phyloP scores from a whole-genome alignment of 2,329 filamentous ascomycete species.

The Ascosphaera acerosa region DNA sequence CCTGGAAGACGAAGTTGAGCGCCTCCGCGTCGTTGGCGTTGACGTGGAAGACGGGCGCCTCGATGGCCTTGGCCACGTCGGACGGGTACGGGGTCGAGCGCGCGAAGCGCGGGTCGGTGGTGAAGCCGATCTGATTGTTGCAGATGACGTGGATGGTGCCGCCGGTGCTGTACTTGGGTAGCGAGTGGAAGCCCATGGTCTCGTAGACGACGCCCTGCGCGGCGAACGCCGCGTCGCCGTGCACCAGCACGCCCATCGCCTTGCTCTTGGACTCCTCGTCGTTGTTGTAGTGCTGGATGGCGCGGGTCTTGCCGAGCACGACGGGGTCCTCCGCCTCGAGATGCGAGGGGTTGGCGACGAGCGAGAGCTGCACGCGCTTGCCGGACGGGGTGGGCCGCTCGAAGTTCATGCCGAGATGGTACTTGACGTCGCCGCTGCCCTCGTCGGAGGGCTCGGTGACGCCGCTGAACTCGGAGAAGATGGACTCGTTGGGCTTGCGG shows the following conservation, averaged over 20 bases:
- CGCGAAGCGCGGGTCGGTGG: constrained; percentile 88
- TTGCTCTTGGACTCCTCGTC: constrained; percentile 72
- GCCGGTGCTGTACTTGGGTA: constrained; percentile 89
- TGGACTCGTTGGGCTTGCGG: constrained; percentile 96
- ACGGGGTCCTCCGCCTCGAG: constrained; percentile 95
- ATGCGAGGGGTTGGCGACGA: constrained; percentile 96
- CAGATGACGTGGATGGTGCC: constrained; percentile 93
- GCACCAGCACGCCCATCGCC: constrained; percentile 86
- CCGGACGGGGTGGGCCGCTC: constrained; percentile 93
- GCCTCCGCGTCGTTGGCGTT: constrained; percentile 97
- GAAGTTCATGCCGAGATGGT: constrained; percentile 99
- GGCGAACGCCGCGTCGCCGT: constrained; percentile 92
- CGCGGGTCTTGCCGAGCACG: constrained; percentile 87
- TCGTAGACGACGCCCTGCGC: constrained; percentile 96
- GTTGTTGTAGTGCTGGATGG: constrained; percentile 97
- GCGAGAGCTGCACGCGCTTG: constrained; percentile 95
- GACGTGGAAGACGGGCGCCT: constrained; percentile 96
- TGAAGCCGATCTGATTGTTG: constrained; percentile 99
- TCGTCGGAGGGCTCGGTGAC: constrained; percentile 72
- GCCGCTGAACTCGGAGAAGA: constrained; percentile 94
- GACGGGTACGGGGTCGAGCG: constrained; percentile 97
- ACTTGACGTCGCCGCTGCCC: constrained; percentile 96
- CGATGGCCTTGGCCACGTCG: constrained; percentile 96
- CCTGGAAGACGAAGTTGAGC: constrained; percentile 91
- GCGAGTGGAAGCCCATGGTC: constrained; percentile 88